Conservation (phyloP, 2,329 filamentous ascomycete genomes). For the Sarocladiaceae sp. region DNA sequence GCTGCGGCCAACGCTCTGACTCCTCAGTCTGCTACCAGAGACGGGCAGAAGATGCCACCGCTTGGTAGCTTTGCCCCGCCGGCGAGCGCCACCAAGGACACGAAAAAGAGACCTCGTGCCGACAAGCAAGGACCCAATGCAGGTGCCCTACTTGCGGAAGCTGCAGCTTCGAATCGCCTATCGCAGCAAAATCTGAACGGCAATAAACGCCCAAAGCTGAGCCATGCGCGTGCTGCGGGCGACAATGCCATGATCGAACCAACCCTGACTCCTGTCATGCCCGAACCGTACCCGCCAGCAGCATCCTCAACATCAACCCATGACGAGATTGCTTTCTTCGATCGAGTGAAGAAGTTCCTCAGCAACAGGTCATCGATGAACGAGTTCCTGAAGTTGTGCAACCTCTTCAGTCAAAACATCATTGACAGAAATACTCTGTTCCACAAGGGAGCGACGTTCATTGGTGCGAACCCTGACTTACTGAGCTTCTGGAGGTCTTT, state of each 20-base stretch:
- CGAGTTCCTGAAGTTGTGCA: constrained; percentile 95
- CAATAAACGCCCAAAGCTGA: constrained; percentile 66
- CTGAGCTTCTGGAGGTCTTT: constrained; percentile 83
- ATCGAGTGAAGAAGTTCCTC: constrained; percentile 93
- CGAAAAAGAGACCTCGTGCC: constrained; percentile 73
- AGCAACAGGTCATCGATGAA: constrained; percentile 88
- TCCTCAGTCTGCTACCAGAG: constrained; percentile 46
- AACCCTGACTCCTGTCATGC: constrained; percentile 79
- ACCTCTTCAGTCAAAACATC: constrained; percentile 86
- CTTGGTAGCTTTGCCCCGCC: constrained; percentile 89
- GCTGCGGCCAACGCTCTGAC: constrained; percentile 24
- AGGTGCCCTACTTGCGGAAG: constrained; percentile 37
- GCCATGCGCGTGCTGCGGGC: constrained; percentile 56
- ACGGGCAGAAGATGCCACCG: constrained; percentile 78
- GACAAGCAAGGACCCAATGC: constrained; percentile 48
- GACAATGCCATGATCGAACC: constrained; percentile 64
- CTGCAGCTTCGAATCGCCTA: constrained; percentile 29
- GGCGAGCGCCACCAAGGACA: constrained; percentile 76
- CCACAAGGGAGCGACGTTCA: constrained; percentile 76
- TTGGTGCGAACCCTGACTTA: constrained; percentile 83
- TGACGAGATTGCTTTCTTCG: constrained; percentile 91
- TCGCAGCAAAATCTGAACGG: constrained; percentile 27
- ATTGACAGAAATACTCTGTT: constrained; percentile 81
- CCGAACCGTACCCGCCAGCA: constrained; percentile 76
- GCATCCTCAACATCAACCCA: constrained; percentile 65